Evolutionary conservation across 257 asterid genomes (phyloP), one percentile per base, ranked within the genome.

Genomic region (Salvia hispanica): DNA sequence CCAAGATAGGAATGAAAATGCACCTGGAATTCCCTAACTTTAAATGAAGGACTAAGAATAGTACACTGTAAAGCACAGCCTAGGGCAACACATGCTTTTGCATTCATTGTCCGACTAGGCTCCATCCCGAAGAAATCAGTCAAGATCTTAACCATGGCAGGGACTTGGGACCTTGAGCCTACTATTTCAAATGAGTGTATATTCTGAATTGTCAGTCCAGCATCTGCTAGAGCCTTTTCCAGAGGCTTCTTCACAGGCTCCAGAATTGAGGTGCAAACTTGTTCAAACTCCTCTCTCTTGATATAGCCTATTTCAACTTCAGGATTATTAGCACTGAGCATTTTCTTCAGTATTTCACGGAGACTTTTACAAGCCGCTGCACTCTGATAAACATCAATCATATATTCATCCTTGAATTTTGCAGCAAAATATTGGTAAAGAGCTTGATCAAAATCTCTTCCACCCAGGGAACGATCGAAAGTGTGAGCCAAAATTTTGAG

Each of bases 41-140:
- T 86, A 74, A 90, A 90, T 14, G 97, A 88, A 12, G 97, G 97
- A 48, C 82, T 90, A 15, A 90, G 92, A 51, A 90, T 90, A 46
- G 97, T 97, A 72, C 97, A 90, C 61, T 93, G 83, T 67, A 93
- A 64, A 44, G 97, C 99, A 76, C 83, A 73, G 8, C 99, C 99
- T 78, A 88, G 90, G 59, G 97, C 91, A 61, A 93, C 96, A 77
- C 96, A 93, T 77, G 88, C 96, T 62, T 96, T 90, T 15, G 97
- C 99, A 74, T 93, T 93, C 99, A 93, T 93, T 53, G 97, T 93
- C 7, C 99, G 95, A 67, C 95, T 83, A 6, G 97, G 99, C 73
- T 93, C 97, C 82, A 81, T 85, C 10, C 90, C 88, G 14, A 90
- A 93, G 87, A 90, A 93, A 67, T 93, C 99, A 0, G 91, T 78